Conservation (phyloP, 2,329 filamentous ascomycete genomes). For the Colletotrichum sp. region DNA sequence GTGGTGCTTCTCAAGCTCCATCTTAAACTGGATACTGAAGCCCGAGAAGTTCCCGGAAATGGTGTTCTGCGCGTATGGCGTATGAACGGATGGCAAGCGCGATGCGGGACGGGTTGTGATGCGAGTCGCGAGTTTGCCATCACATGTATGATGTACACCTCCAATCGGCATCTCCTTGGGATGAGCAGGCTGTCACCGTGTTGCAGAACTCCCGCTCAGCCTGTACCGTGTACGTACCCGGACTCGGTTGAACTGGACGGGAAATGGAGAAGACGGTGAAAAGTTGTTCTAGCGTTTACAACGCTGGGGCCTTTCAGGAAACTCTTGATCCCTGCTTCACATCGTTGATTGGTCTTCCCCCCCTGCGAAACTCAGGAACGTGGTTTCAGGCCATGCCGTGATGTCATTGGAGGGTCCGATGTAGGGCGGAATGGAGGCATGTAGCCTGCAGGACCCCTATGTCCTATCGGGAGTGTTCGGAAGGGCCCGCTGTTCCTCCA, state of each 20-base stretch:
- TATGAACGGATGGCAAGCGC: not conserved
- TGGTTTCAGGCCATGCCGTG: constrained; percentile 12
- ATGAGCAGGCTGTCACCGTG: not conserved
- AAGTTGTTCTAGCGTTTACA: constrained; percentile 15
- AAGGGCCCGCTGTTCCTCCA: constrained; percentile 13
- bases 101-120: not conserved
- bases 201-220: not conserved
- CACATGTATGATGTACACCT: not conserved
- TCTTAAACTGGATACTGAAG: constrained; percentile 5
- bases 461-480: constrained; percentile 18
- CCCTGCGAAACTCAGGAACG: constrained; percentile 16
- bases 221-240: not conserved
- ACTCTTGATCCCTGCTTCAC: not conserved
- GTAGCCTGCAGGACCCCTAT: constrained; percentile 18
- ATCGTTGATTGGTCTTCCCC: not conserved
- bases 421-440: constrained; percentile 16
- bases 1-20: not conserved
- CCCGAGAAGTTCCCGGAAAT: constrained; percentile 3
- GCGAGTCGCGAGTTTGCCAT: constrained; percentile 13
- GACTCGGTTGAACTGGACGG: not conserved
- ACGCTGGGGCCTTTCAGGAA: not conserved
- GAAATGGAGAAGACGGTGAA: not conserved
- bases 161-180: not conserved
- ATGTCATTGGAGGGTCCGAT: constrained; percentile 20
- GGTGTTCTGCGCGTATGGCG: not conserved